phyloP scores from a whole-genome alignment of 768 basidiomycete species.

The Lyophyllum decastes region DNA sequence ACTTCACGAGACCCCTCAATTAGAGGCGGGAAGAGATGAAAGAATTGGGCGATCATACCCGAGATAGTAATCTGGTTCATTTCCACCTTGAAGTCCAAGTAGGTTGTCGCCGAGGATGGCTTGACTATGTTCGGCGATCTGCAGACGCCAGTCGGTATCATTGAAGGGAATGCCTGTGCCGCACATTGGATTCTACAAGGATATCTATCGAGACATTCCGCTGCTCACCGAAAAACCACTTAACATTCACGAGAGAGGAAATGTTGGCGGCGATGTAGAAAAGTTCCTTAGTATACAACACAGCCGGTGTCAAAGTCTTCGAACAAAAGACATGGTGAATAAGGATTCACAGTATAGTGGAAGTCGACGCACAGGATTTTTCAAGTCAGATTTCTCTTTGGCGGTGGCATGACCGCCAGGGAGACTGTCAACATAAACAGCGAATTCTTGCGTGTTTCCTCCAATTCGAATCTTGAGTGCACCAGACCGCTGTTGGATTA shows the following conservation, averaged over 20 bases:
- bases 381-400: constrained; percentile 36
- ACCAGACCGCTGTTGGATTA: constrained; percentile 57
- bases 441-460: constrained; percentile 66
- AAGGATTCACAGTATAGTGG: background rate
- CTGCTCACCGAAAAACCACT: constrained; percentile 64
- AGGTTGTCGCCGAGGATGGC: constrained; percentile 63
- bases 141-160: constrained; percentile 55
- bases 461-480: constrained; percentile 58
- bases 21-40: background rate
- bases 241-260: constrained; percentile 53
- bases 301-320: constrained; percentile 65
- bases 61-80: constrained; percentile 78
- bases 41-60: constrained; percentile 20
- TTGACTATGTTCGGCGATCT: constrained; percentile 60
- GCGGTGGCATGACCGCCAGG: constrained; percentile 39
- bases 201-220: background rate
- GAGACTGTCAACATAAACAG: constrained; percentile 40
- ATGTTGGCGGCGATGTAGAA: constrained; percentile 67
- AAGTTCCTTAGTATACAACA: constrained; percentile 64
- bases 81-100: constrained; percentile 67
- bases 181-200: no score
- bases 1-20: background rate
- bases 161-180: constrained; percentile 61
- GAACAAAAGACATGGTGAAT: background rate
- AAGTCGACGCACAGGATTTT: constrained; percentile 30